Conservation (phyloP, 805 yeast species). For the Saccharomycopsis vini region DNA sequence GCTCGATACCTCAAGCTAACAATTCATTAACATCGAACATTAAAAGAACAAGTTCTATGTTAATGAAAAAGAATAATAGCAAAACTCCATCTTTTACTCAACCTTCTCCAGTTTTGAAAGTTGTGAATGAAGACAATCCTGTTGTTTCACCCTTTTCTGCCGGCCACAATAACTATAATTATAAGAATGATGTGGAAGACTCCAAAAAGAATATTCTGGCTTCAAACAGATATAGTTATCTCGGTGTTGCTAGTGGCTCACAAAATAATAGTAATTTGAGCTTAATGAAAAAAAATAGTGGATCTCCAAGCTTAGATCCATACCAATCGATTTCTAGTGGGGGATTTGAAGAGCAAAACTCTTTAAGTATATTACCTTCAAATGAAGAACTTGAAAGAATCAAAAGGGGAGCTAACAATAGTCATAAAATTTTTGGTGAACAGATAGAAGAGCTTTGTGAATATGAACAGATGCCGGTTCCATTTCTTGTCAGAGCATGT, state of each 20-base stretch:
- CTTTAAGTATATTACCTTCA: constrained; percentile 15
- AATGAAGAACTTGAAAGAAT: constrained; percentile 8
- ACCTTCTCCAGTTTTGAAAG: not conserved
- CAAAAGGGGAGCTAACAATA: constrained; percentile 2
- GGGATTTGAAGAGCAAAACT: constrained; percentile 1
- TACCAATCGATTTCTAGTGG: not conserved
- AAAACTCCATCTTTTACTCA: constrained; percentile 4
- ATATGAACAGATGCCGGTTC: constrained; percentile 86
- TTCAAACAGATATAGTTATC: not conserved
- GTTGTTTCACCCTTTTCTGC: no score
- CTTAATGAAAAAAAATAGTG: not conserved
- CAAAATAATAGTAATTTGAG: not conserved
- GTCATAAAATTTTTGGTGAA: constrained; percentile 57
- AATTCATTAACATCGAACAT: constrained; percentile 24
- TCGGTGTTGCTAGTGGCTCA: not conserved
- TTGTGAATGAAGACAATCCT: constrained; percentile 4
- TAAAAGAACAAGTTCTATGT: constrained; percentile 13
- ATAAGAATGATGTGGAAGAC: not conserved
- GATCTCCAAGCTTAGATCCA: not conserved
- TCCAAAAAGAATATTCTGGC: not conserved
- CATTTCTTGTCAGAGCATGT: constrained; percentile 81
- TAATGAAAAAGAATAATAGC: constrained; percentile 4
- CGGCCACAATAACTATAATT: constrained; percentile 1
- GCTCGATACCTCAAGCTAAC: no score
- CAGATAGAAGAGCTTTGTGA: constrained; percentile 71